Evolutionary conservation across 306 rosid genomes (phyloP).

Genomic region (Mimosa pudica): DNA sequence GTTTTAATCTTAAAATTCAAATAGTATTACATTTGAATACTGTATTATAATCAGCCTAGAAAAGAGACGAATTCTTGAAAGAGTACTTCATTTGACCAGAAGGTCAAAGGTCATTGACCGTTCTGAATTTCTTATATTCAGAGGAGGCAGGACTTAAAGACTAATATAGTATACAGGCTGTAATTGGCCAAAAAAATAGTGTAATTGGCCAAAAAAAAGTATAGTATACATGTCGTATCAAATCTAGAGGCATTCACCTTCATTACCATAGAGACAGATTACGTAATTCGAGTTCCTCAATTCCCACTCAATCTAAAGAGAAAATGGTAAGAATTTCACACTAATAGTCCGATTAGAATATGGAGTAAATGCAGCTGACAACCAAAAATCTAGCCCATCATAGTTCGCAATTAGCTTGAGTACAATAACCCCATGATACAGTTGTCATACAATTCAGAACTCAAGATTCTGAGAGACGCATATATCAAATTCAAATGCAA

Average conservation of each 20-base stretch:
- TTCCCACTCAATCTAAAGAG: background rate
- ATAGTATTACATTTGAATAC: background rate
- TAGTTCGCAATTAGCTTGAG: background rate
- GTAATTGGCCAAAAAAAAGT: no score
- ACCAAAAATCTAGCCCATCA: background rate
- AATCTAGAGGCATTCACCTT: background rate
- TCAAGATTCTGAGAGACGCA: background rate
- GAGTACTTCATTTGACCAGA: background rate
- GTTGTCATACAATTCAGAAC: slow-evolving; percentile 4
- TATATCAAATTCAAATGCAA: background rate
- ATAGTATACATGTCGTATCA: background rate
- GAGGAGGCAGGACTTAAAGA: background rate
- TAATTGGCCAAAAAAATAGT: no score
- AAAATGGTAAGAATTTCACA: background rate
- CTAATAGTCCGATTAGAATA: background rate
- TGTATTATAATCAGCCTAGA: background rate
- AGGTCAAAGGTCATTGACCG: background rate
- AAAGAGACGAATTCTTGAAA: background rate
- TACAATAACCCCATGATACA: background rate
- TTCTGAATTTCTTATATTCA: background rate
- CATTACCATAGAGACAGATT: background rate
- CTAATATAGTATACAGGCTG: background rate
- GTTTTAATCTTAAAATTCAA: background rate
- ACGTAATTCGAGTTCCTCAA: background rate
- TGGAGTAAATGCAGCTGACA: background rate